phyloP scores from a whole-genome alignment of 2,329 filamentous ascomycete genomes.

The Coniella lustricola region DNA sequence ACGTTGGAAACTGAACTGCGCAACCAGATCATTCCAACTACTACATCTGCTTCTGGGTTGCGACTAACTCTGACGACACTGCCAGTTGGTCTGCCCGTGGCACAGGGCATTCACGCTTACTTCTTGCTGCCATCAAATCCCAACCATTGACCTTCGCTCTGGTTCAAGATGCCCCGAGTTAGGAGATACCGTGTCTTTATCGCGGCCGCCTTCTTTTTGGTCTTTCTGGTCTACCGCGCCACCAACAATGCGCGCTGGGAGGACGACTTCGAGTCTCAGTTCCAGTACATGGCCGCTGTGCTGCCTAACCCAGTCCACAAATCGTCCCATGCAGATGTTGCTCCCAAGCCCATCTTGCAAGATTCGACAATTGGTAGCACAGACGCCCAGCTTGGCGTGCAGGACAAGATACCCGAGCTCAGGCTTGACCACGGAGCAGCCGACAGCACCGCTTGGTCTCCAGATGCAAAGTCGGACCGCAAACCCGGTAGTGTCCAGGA shows the following conservation, averaged over 20 bases:
- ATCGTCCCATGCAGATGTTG: neutral
- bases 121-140: too few species aligned
- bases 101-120: too few species aligned
- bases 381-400: neutral
- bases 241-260: conserved; percentile 33
- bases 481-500: conserved; percentile 20
- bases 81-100: too few species aligned
- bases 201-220: conserved; percentile 45
- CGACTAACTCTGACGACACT: too few species aligned
- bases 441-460: conserved; percentile 23
- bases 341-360: conserved; percentile 1
- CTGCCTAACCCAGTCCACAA: conserved; percentile 1
- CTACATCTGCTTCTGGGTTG: too few species aligned
- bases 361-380: conserved; percentile 2
- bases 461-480: too few species aligned
- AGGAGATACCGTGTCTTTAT: conserved; percentile 56
- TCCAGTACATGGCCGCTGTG: conserved; percentile 5
- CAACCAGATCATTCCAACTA: too few species aligned
- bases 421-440: conserved; percentile 22
- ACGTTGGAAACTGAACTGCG: too few species aligned
- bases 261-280: conserved; percentile 12
- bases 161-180: conserved; percentile 19
- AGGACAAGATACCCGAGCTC: conserved; percentile 23
- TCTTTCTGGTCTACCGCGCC: conserved; percentile 47
- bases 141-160: neutral